A percentile compares a stretch with the other conserved stretches of the same genome.
Evolutionary conservation across 805 yeast genomes (phyloP).

Genomic region (Ogataea glucozyma): DNA sequence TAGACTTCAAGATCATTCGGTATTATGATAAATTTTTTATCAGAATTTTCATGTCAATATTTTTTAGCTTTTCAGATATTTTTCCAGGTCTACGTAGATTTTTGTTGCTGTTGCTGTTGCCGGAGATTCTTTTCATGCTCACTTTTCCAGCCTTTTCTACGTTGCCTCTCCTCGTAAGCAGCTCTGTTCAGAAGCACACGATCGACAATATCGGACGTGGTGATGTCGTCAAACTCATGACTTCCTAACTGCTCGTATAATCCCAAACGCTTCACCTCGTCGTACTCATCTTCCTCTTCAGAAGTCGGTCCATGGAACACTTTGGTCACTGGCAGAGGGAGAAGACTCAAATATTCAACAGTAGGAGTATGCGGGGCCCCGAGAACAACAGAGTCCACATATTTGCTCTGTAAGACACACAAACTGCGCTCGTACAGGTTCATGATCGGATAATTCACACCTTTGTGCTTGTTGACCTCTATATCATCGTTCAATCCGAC

Average conservation of each 20-base stretch:
- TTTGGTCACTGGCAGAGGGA: conserved; percentile 36
- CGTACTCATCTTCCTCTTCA: conserved; percentile 35
- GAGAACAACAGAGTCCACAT: conserved; percentile 76
- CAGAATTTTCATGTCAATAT: too few relatives aligned
- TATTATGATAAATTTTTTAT: too few relatives aligned
- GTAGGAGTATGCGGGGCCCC: conserved; percentile 64
- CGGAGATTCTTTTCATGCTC: conserved; percentile 43
- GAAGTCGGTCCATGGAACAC: conserved; percentile 64
- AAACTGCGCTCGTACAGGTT: conserved; percentile 80
- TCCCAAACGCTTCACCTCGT: conserved; percentile 30
- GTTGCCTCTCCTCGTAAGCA: conserved; percentile 83
- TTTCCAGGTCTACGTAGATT: background rate
- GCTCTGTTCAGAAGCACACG: conserved; percentile 70
- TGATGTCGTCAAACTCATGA: conserved; percentile 65
- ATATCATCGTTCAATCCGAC: conserved; percentile 69
- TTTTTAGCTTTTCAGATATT: conserved; percentile 1
- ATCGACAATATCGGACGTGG: conserved; percentile 68
- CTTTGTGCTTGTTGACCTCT: conserved; percentile 55
- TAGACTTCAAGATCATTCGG: too few relatives aligned
- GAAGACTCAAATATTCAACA: conserved; percentile 37
- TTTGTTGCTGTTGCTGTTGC: conserved; percentile 12
- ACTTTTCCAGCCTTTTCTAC: conserved; percentile 80
- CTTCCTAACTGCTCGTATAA: conserved; percentile 45
- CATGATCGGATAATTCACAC: conserved; percentile 80
- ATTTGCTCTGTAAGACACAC: conserved; percentile 84